Base-by-base conservation (phyloP, 768 basidiomycete species). In the Fomitopsis serialis region DNA sequence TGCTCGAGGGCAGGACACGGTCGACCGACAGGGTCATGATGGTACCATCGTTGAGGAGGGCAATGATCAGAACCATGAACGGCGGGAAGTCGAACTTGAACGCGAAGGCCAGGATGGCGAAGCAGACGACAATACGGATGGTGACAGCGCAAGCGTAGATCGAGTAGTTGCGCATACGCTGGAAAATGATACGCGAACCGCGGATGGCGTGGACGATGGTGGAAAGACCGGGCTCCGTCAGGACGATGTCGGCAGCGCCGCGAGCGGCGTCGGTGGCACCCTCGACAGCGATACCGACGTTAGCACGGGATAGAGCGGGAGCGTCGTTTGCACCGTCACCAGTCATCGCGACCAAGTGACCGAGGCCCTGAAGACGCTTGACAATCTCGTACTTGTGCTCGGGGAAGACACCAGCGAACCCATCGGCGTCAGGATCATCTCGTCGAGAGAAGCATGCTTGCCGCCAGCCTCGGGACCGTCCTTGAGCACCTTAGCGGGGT, bases 381-480 rank as follows among this genome's bases (percentile, higher is more conserved):
- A 98, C 95, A 57, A 98, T 98, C 73, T 98, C 95, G 69, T 96
- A 98, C 81, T 98, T 98, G 89, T 97, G 96, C 74, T 96, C 95
- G 53, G 94, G 94, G 92, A 95, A 98, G 60, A 96, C 95, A 68
- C 96, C 95, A 45, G 95, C 95, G 72, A 98, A 98, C 62, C 95
- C 95, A 72, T 98, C 95, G 25, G 95, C 96, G 65, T 98, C 96
- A 98, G 85, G 69, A 98, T 98, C 94, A 98, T 97, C 70, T 95
- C 93, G 62, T 98, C 95, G 64, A 98, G 82, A 3, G 76, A 80
- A 50, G 75, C 72, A 77, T 92, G 87, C 74, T 87, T 89, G 76
- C 87, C 75, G 48, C 89, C 92, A 54, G 91, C 88, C 43, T 81
- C 79, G 63, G 95, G 95, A 4, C 96, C 96, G 43, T 97, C 92